Percentiles rank a stretch among this genome's conserved stretches.
These are phyloP conservation scores for Ophiostoma perfectum DNA, from an alignment of 2,329 filamentous ascomycete species.

Conservation along the genomic window DNA sequence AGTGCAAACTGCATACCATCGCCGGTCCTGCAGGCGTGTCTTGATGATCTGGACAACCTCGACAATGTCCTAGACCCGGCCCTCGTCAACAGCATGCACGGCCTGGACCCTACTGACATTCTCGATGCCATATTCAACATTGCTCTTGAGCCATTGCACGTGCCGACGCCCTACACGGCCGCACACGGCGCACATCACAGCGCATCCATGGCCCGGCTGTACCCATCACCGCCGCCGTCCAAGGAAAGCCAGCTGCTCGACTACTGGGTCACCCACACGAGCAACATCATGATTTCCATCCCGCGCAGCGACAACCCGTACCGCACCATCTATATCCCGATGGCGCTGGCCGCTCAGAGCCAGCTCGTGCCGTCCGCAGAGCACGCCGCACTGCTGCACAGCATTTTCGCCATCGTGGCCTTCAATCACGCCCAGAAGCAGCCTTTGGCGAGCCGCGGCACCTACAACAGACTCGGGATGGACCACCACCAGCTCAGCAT, in stretches of 20 bases:
- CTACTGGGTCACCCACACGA: slow-evolving; percentile 11
- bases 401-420: neutral
- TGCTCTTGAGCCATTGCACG: neutral
- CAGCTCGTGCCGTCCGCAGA: neutral
- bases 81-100: neutral
- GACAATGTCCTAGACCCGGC: neutral
- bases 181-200: neutral
- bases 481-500: slow-evolving; percentile 4
- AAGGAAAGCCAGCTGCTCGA: slow-evolving; percentile 12
- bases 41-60: neutral
- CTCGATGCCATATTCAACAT: neutral
- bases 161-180: no score
- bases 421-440: slow-evolving; percentile 7
- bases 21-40: neutral
- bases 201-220: neutral
- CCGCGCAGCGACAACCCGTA: slow-evolving; percentile 8
- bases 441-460: neutral
- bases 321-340: slow-evolving; percentile 9
- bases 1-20: neutral
- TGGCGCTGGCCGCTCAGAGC: slow-evolving; percentile 7
- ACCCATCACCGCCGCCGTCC: neutral
- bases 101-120: neutral
- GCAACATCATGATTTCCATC: slow-evolving; percentile 3
- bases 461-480: neutral
- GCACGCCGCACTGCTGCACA: slow-evolving; percentile 10